Percentiles rank a stretch among this genome's conserved stretches.
These are phyloP conservation scores for Candida buenavistaensis DNA, from an alignment of 1,139 yeast species.

Conservation along the genomic window DNA sequence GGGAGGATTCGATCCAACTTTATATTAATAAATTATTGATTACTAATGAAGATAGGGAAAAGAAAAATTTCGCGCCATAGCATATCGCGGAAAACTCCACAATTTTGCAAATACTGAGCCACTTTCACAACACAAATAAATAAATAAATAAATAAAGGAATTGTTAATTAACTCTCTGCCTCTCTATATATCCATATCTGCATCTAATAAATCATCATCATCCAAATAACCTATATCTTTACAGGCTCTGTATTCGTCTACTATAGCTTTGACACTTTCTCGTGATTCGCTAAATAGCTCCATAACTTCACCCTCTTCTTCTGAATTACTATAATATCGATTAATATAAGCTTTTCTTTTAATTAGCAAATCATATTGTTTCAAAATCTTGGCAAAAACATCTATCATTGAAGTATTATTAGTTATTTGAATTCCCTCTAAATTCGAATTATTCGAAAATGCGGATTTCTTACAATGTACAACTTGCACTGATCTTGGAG, in stretches of 20 bases:
- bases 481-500: conserved; percentile 76
- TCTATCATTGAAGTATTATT: conserved; percentile 74
- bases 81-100: too few species aligned
- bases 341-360: conserved; percentile 83
- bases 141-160: neutral
- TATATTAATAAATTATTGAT: too few species aligned
- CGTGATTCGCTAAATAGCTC: conserved; percentile 81
- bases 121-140: neutral
- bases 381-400: conserved; percentile 64
- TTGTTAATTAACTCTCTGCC: neutral
- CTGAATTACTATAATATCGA: conserved; percentile 60
- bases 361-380: conserved; percentile 78
- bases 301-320: conserved; percentile 48
- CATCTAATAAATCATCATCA: conserved; percentile 25
- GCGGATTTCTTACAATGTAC: conserved; percentile 79
- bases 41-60: too few species aligned
- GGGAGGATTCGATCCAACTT: too few species aligned
- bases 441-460: conserved; percentile 35
- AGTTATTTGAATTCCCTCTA: conserved; percentile 75
- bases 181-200: conserved; percentile 6
- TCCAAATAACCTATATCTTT: conserved; percentile 56
- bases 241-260: conserved; percentile 71
- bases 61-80: too few species aligned
- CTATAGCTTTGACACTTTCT: conserved; percentile 65
- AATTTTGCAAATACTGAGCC: too few species aligned